Evolutionary conservation across 176 grass and related monocot genomes (phyloP).

Genomic region (Avena insularis): DNA sequence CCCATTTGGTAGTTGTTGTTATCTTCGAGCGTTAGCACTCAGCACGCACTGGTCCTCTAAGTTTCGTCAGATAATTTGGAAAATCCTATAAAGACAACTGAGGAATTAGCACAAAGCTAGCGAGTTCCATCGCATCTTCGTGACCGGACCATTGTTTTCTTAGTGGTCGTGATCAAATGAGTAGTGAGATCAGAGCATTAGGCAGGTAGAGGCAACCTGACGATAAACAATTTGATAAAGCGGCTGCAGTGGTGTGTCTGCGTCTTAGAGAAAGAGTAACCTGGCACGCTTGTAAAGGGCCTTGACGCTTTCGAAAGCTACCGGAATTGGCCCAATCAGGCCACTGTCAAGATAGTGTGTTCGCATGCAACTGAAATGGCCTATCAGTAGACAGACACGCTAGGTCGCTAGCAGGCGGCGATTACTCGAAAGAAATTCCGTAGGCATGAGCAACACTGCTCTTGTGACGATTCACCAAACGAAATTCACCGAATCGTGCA

Average conservation of each 20-base stretch:
- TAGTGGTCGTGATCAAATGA: slow-evolving; percentile 14
- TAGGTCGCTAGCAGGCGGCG: not conserved
- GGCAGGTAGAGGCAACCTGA: slow-evolving; percentile 16
- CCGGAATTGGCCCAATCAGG: not conserved
- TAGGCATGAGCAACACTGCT: not conserved
- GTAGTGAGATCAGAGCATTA: slow-evolving; percentile 42
- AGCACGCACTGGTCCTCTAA: not conserved
- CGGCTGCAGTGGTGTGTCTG: not conserved
- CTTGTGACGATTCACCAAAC: not conserved
- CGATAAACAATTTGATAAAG: not conserved
- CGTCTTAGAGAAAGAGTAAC: slow-evolving; percentile 21
- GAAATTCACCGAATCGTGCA: not conserved
- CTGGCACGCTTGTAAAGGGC: slow-evolving; percentile 43
- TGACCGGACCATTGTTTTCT: slow-evolving; percentile 27
- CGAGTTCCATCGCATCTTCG: slow-evolving; percentile 1
- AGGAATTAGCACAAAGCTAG: slow-evolving; percentile 30
- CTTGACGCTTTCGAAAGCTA: slow-evolving; percentile 45
- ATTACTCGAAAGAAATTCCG: not conserved
- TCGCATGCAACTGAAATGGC: slow-evolving; percentile 31
- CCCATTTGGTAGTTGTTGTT: not conserved
- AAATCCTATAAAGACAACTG: slow-evolving; percentile 25
- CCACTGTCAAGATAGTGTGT: slow-evolving; percentile 23
- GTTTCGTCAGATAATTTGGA: slow-evolving; percentile 34
- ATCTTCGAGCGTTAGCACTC: slow-evolving; percentile 5
- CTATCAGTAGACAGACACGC: not conserved